phyloP scores from a whole-genome alignment of 2,329 filamentous ascomycete genomes.

The Phoma sp. region DNA sequence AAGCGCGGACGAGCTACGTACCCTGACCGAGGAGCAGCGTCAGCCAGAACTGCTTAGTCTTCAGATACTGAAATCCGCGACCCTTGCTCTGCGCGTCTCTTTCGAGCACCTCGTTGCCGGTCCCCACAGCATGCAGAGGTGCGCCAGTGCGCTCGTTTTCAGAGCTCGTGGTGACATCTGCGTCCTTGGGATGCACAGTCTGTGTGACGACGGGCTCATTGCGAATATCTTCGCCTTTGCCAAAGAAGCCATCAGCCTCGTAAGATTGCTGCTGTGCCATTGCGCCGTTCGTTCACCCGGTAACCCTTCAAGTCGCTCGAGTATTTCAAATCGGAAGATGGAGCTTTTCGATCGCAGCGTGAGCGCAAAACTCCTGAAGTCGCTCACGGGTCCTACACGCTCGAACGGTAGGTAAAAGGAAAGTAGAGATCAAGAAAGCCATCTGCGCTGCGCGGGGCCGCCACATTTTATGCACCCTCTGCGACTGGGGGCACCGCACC shows the following conservation, averaged over 20 bases:
- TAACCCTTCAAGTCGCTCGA: no score
- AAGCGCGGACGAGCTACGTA: conserved; percentile 9
- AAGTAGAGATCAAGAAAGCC: conserved; percentile 1
- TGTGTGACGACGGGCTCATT: conserved; percentile 24
- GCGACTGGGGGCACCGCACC: conserved; percentile 4
- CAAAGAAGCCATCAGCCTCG: conserved; percentile 20
- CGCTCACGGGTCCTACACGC: conserved; percentile 39
- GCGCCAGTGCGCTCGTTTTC: conserved; percentile 32
- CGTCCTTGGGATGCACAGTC: conserved; percentile 29
- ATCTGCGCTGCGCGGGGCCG: conserved; percentile 18
- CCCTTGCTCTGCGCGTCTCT: conserved; percentile 50
- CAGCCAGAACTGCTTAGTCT: conserved; percentile 86
- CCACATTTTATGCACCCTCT: conserved; percentile 31
- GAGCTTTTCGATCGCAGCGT: conserved; percentile 45
- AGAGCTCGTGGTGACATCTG: conserved; percentile 30
- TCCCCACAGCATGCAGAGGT: conserved; percentile 15
- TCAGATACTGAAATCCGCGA: conserved; percentile 71
- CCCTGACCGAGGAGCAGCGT: conserved; percentile 75
- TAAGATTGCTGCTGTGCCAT: conserved; percentile 26
- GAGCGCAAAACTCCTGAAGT: conserved; percentile 53
- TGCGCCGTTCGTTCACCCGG: neutral
- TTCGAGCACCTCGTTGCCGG: conserved; percentile 30
- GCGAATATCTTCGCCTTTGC: conserved; percentile 12
- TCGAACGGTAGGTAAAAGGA: conserved; percentile 12
- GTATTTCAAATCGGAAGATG: conserved; percentile 12